Base-by-base conservation (phyloP, 1,284 basidiomycete species). In the Ganoderma boninense region DNA sequence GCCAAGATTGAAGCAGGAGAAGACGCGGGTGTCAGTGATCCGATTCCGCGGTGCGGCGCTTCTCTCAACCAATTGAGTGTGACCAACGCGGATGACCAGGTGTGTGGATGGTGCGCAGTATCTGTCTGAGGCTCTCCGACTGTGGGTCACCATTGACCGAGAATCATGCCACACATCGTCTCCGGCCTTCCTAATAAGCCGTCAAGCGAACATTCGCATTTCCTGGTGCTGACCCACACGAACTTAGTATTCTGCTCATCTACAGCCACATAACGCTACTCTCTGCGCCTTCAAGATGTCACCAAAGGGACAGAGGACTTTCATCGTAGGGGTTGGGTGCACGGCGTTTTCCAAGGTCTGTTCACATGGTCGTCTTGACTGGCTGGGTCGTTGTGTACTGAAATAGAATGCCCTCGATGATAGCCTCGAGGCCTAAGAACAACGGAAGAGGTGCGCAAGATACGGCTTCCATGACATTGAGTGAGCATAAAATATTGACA, bases 341-440 rank as follows among this genome's bases (percentile, higher is more conserved):
- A 95, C 94, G 0, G 91, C 90, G 26, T 95, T 95, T 80, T 91
- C 90, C 79, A 95, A 95, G 87, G 90, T 89, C 69, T 65, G 77
- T 72, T 38, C 61, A 56, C 54, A n/a, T 49, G 11, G 20, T 46
- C 20, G 13, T 52, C 2, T 35, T 8, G 13, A 11, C n/a, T 57
- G 18, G 16, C 35, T 16, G 14, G 40, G 11, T 26, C 46, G 52
- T 61, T 49, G 46, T 8, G 32, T 46, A 20, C 67, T 68, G 64
- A 67, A 70, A 38, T 59, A 54, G 18, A 60, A 23, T 11, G 26
- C 40, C 23, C 8, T 57, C 18, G 32, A 42, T 11, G 20, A 23
- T 74, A 91, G 89, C 94, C 92, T 8, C 85, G 90, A 67, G 91
- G 86, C 20, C 81, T 81, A 74, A 86, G 90, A 76, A 84, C 86